Evolutionary conservation across 1,139 yeast genomes (phyloP), one percentile per base, ranked within the genome.

Genomic region (Pichia kudriavzevii): DNA sequence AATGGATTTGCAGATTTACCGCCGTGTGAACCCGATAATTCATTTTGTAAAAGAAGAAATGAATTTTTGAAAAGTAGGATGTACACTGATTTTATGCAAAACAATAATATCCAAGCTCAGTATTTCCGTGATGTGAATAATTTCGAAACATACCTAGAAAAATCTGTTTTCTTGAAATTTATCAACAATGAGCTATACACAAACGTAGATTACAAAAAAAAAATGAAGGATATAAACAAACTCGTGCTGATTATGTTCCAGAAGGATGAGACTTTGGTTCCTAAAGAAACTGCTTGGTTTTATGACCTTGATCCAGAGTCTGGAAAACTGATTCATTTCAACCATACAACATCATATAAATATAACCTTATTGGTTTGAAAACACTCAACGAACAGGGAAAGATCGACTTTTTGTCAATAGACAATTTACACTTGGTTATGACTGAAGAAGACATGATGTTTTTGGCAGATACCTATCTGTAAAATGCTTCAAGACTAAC

Each of bases 1-100:
- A 69, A 77, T 60, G 94, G 94, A 4, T 74, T 82, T 7, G 65
- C 68, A 46, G 91, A 81, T 43, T 60, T 83, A 30, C 88, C 88
- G 1, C 55, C 66, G 6, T 82, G 94, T 53, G 58, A 64, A 4
- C 39, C 39, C 4, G 50, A 52, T 5, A 82, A 79, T 48, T 76
- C 82, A 74, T 38, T 79, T 1, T 83, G 94, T 50, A 60, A 67
- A 38, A 60, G 63, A 31, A 63, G 77, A 37, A 80, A 80, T 50
- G 63, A 55, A 20, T 34, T 76, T 3, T 56, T 83, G 42, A 77
- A 70, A 52, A 58, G 57, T 23, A 85, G 76, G 47, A 74, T 81
- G 1, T 83, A 87, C 78, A 55, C 64, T 22, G 61, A 62, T 11
- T 64, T 63, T 15, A 66, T 81, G 0, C 94, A 82, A 50, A 63